Conservation (phyloP, 2,329 filamentous ascomycete genomes). For the Alternaria panax region DNA sequence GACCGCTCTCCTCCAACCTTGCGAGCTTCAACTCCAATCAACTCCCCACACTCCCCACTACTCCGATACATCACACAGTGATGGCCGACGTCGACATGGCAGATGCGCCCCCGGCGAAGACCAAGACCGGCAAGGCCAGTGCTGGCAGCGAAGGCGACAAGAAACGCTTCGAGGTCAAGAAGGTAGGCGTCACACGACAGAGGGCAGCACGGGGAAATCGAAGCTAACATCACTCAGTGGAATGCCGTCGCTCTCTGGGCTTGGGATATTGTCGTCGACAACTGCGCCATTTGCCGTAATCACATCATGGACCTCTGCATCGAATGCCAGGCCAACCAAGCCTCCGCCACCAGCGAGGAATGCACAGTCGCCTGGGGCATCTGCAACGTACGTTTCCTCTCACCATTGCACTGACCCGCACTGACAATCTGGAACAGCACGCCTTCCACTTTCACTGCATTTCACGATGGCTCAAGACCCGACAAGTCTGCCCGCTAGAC, state of each 20-base stretch:
- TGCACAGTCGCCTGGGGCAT: slow-evolving; percentile 99
- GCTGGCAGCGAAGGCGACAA: slow-evolving; percentile 70
- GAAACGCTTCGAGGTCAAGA: slow-evolving; percentile 99
- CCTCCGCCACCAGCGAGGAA: slow-evolving; percentile 94
- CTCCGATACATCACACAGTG: slow-evolving; percentile 29
- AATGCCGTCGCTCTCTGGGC: slow-evolving; percentile 98
- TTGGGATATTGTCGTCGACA: slow-evolving; percentile 99
- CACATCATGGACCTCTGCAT: slow-evolving; percentile 99
- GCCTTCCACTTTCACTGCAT: slow-evolving; percentile 99
- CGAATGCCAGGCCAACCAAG: slow-evolving; percentile 98
- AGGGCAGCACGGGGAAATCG: slow-evolving; percentile 9
- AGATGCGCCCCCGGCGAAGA: slow-evolving; percentile 71
- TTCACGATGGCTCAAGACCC: slow-evolving; percentile 98
- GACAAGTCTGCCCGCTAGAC: slow-evolving; percentile 95
- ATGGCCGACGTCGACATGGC: slow-evolving; percentile 99
- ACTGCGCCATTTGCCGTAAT: slow-evolving; percentile 98
- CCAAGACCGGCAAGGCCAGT: slow-evolving; percentile 59
- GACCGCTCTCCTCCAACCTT: slow-evolving; percentile 1
- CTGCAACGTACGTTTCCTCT: slow-evolving; percentile 80
- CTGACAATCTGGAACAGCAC: slow-evolving; percentile 70
- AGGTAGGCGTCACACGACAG: slow-evolving; percentile 64
- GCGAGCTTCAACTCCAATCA: slow-evolving; percentile 10
- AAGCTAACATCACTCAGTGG: slow-evolving; percentile 70
- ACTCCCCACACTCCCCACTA: slow-evolving; percentile 34
- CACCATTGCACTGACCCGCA: background rate